Conservation (phyloP, 805 yeast species). For the Teunomyces lycoperdinae region DNA sequence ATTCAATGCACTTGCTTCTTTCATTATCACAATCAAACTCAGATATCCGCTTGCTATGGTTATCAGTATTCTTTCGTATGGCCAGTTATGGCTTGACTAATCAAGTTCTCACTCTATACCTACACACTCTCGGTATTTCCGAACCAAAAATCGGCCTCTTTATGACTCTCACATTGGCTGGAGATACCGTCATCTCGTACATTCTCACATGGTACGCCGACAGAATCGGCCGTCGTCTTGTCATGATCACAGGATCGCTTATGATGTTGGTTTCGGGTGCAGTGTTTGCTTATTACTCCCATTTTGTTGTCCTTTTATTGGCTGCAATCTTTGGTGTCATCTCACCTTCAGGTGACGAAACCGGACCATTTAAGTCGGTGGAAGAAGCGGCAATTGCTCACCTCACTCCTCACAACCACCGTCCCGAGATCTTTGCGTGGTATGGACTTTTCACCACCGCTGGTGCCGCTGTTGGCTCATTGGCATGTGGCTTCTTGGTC, state of each 20-base stretch:
- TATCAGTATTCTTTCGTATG: conserved; percentile 67
- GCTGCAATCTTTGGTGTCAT: conserved; percentile 86
- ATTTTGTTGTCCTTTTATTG: conserved; percentile 51
- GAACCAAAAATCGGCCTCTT: conserved; percentile 68
- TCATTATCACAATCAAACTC: conserved; percentile 37
- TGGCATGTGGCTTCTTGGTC: conserved; percentile 58
- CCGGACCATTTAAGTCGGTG: conserved; percentile 84
- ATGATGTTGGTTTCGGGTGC: conserved; percentile 70
- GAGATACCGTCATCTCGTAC: conserved; percentile 74
- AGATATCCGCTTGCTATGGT: conserved; percentile 66
- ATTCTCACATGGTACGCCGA: conserved; percentile 77
- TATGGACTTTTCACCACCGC: conserved; percentile 66
- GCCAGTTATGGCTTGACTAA: conserved; percentile 76
- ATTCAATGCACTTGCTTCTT: conserved; percentile 28
- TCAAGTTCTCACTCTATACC: conserved; percentile 69
- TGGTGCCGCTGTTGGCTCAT: conserved; percentile 75
- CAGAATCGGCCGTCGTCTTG: conserved; percentile 59
- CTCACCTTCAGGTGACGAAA: conserved; percentile 86
- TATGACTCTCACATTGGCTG: conserved; percentile 77
- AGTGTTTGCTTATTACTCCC: conserved; percentile 55
- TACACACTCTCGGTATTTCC: conserved; percentile 51
- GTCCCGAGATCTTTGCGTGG: conserved; percentile 74
- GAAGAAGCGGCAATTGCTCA: conserved; percentile 85
- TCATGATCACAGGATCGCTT: conserved; percentile 60
- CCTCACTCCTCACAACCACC: conserved; percentile 57